phyloP scores from a whole-genome alignment of 208 protist genomes.

The Porcisia hertigi region DNA sequence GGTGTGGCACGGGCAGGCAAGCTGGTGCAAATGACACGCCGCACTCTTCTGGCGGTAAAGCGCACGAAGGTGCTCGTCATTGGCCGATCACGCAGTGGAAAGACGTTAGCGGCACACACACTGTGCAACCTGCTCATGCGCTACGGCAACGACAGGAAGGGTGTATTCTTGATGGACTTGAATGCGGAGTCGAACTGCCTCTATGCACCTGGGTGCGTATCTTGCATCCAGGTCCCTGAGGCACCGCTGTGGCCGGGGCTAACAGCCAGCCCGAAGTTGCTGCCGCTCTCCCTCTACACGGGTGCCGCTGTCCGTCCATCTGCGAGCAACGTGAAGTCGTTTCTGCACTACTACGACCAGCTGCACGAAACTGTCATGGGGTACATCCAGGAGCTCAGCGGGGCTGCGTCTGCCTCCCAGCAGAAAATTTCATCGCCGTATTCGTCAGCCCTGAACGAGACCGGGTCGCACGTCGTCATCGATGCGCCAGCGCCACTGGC shows the following conservation, averaged over 20 bases:
- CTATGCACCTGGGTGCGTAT: constrained; percentile 69
- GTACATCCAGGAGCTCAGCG: constrained; percentile 46
- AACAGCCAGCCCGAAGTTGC: constrained; percentile 41
- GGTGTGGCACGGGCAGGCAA: constrained; percentile 36
- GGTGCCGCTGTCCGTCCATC: constrained; percentile 49
- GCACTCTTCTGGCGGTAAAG: constrained; percentile 37
- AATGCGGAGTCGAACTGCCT: constrained; percentile 76
- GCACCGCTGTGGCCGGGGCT: constrained; percentile 48
- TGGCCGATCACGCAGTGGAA: constrained; percentile 50
- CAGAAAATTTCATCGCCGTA: constrained; percentile 9
- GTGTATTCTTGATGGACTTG: constrained; percentile 62
- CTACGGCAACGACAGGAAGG: constrained; percentile 25
- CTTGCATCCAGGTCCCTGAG: constrained; percentile 37
- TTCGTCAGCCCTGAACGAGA: constrained; percentile 10
- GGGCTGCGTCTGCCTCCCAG: constrained; percentile 1
- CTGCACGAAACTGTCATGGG: constrained; percentile 45
- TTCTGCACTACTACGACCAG: constrained; percentile 68
- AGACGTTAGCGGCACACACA: constrained; percentile 73
- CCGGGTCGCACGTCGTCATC: constrained; percentile 48
- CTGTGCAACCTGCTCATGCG: constrained; percentile 67
- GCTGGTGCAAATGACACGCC: constrained; percentile 66
- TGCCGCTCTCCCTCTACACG: constrained; percentile 63
- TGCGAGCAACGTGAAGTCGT: constrained; percentile 31
- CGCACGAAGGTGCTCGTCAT: constrained; percentile 69
- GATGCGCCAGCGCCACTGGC: constrained; percentile 65